These are phyloP conservation scores for Gnomoniopsis sp. DNA, from an alignment of 2,329 filamentous ascomycete genomes.

Conservation along the genomic window DNA sequence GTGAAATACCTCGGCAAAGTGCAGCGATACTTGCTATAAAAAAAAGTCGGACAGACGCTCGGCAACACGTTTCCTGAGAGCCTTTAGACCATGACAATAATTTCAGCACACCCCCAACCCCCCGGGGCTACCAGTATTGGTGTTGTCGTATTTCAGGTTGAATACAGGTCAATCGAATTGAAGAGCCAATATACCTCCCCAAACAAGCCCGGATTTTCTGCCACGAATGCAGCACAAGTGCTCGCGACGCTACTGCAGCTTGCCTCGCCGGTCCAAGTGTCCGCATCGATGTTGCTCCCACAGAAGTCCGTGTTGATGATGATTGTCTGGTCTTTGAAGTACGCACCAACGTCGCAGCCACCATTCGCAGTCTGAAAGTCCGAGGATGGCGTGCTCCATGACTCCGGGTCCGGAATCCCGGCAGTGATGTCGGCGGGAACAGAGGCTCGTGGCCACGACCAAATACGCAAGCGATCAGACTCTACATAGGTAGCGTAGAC, in stretches of 20 bases:
- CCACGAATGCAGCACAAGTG: conserved; percentile 52
- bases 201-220: conserved; percentile 54
- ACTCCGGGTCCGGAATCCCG: conserved; percentile 35
- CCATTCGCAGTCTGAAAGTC: conserved; percentile 29
- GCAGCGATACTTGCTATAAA: too few species aligned
- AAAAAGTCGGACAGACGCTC: too few species aligned
- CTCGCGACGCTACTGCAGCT: conserved; percentile 19
- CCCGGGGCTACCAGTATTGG: too few species aligned
- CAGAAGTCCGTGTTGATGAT: conserved; percentile 29
- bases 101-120: too few species aligned
- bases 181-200: conserved; percentile 56
- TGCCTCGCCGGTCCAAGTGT: conserved; percentile 18
- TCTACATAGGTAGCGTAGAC: conserved; percentile 40
- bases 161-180: conserved; percentile 34
- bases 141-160: too few species aligned
- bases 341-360: conserved; percentile 51
- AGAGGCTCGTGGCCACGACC: conserved; percentile 37
- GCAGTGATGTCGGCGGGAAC: conserved; percentile 38
- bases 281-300: conserved; percentile 22
- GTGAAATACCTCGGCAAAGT: too few species aligned
- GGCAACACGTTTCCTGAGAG: too few species aligned
- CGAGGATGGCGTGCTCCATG: conserved; percentile 38
- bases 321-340: conserved; percentile 55
- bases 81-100: too few species aligned
- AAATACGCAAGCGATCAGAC: conserved; percentile 39